These are phyloP conservation scores for Solanum infundibuliforme DNA, from an alignment of 257 asterid genomes.

Conservation along the genomic window DNA sequence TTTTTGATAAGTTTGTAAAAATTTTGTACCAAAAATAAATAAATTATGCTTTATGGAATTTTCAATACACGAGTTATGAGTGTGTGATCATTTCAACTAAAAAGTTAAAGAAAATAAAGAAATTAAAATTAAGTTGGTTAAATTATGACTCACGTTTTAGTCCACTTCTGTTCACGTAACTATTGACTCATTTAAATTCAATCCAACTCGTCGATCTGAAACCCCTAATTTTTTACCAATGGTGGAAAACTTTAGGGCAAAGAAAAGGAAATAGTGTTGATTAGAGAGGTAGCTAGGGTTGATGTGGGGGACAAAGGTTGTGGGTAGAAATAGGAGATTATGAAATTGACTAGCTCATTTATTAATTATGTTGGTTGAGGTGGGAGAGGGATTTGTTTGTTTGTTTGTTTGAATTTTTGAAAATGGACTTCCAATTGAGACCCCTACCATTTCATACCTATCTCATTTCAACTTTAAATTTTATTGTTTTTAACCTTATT, in stretches of 20 bases:
- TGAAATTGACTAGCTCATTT: not conserved
- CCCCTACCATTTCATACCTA: not conserved
- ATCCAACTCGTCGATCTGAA: not conserved
- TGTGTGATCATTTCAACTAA: not conserved
- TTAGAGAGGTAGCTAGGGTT: not conserved
- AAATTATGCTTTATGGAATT: too few species aligned
- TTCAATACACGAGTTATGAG: not conserved
- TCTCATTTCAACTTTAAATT: not conserved
- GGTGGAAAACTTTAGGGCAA: not conserved
- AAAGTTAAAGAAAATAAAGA: too few species aligned
- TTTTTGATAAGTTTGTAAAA: not conserved
- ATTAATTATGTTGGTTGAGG: not conserved
- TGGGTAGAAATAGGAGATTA: not conserved
- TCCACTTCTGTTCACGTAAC: not conserved
- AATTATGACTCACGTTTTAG: not conserved
- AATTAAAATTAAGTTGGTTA: not conserved
- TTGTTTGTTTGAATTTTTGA: not conserved
- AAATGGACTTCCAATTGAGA: not conserved
- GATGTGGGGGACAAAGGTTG: not conserved
- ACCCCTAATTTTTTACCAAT: not conserved
- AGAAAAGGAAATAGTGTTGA: not conserved
- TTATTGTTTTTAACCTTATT: not conserved
- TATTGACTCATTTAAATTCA: not conserved
- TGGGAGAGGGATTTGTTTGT: not conserved
- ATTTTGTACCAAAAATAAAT: not conserved